Base-by-base conservation (phyloP, 306 rosid species). In the Begonia peltatifolia region DNA sequence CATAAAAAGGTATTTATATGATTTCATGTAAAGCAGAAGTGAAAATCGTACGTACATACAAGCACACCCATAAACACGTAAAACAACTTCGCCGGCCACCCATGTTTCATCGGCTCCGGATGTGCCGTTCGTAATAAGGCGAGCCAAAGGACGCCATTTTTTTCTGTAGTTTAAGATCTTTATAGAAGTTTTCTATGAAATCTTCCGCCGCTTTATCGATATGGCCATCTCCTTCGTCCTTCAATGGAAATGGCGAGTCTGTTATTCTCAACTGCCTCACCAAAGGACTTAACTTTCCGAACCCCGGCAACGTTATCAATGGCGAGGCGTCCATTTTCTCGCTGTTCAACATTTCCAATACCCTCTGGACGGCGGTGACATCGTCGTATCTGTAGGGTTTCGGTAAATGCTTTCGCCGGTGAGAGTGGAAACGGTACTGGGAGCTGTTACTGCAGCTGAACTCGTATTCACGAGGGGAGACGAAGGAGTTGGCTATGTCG, bases 381-480 rank as follows among this genome's bases (percentile, higher is more conserved):
- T 85, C 90, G 64, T 75, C 77, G 64, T 56, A 64, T 6, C 69
- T 62, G 62, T 58, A 63, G 0, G 73, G 47, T 23, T 68, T 75
- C 20, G 78, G 42, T 41, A 61, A 62, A 16, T 41, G 38, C 38
- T 30, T 30, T 0, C 38, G 38, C 38, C 38, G 38, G 38, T 7
- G 38, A 30, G 38, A 4, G 38, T 30, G 38, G 44, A 70, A 69
- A 14, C 74, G 82, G 25, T 55, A 6, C 12, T 84, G 79, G 6
- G 97, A 95, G 70, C 78, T 80, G 64, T 83, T 86, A 62, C 84
- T 86, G 77, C 99, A 90, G 73, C 99, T 90, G 78, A 90, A 90
- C 57, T 90, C 94, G 49, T 90, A 90, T 11, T 90, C 96, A 1
- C 76, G 72, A 0, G 94, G 83, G 0, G 84, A 57, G 22, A 90